Evolutionary conservation across 2,329 filamentous ascomycete species (phyloP).

Genomic region (Trichoderma polysporum): DNA sequence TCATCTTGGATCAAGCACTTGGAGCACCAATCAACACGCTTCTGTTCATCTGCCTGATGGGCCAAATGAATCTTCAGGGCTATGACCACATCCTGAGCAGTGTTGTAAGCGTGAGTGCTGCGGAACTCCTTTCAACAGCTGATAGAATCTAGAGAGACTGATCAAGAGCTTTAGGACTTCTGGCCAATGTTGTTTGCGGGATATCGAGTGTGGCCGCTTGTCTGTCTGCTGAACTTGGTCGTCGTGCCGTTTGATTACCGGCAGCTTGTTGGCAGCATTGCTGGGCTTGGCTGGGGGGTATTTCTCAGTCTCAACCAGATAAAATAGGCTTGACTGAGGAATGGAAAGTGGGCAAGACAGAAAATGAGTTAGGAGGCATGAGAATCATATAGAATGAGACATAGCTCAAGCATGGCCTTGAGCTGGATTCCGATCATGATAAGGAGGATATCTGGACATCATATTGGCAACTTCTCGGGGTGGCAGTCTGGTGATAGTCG

Average conservation of each 20-base stretch:
- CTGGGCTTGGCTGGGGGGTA: conserved; percentile 15
- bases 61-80: conserved; percentile 12
- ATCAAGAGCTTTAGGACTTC: neutral
- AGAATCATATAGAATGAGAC: neutral
- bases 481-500: neutral
- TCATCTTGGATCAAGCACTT: conserved; percentile 12
- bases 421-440: neutral
- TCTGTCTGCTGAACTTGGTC: conserved; percentile 13
- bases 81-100: neutral
- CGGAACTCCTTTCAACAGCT: neutral
- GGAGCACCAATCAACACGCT: conserved; percentile 16
- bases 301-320: conserved; percentile 20
- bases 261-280: conserved; percentile 15
- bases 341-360: no score
- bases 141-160: neutral
- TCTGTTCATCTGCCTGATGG: conserved; percentile 19
- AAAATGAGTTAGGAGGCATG: neutral
- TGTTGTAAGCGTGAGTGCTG: neutral
- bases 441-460: neutral
- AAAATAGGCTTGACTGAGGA: neutral
- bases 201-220: conserved; percentile 13
- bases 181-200: conserved; percentile 19
- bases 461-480: neutral
- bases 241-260: conserved; percentile 17
- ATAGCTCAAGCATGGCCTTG: neutral